Evolutionary conservation across 2,329 filamentous ascomycete species (phyloP).

Genomic region (Hypoxylon sp.): DNA sequence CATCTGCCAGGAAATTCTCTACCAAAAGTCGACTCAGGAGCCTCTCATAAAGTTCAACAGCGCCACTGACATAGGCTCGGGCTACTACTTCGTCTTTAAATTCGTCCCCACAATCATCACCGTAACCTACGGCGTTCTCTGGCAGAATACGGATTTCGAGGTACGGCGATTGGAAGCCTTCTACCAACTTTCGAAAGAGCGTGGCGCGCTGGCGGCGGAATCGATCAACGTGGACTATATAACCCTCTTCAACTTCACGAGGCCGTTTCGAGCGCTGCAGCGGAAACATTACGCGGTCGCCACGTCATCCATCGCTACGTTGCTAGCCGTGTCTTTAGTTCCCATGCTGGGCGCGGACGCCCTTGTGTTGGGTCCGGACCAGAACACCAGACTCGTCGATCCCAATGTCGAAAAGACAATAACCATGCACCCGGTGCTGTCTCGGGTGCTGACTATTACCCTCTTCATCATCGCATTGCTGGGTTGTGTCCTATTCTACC

Average conservation of each 20-base stretch:
- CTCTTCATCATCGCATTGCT: slow-evolving; percentile 69
- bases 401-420: slow-evolving; percentile 64
- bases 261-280: slow-evolving; percentile 71
- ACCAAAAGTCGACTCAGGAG: slow-evolving; percentile 58
- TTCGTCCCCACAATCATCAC: slow-evolving; percentile 72
- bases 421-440: slow-evolving; percentile 67
- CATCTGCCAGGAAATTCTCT: slow-evolving; percentile 66
- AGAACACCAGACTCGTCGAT: slow-evolving; percentile 56
- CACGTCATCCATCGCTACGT: slow-evolving; percentile 72
- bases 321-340: slow-evolving; percentile 75
- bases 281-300: slow-evolving; percentile 76
- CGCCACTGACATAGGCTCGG: slow-evolving; percentile 62
- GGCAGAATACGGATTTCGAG: slow-evolving; percentile 75
- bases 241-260: slow-evolving; percentile 73
- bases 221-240: slow-evolving; percentile 81
- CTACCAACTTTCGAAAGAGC: slow-evolving; percentile 71
- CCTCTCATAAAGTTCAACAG: slow-evolving; percentile 63
- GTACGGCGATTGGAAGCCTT: slow-evolving; percentile 75
- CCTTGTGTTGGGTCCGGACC: slow-evolving; percentile 67
- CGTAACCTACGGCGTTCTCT: slow-evolving; percentile 72
- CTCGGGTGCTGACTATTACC: slow-evolving; percentile 68
- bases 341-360: slow-evolving; percentile 75
- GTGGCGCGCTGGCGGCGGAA: slow-evolving; percentile 70
- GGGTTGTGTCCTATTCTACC: slow-evolving; percentile 68
- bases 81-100: slow-evolving; percentile 71